phyloP scores from a whole-genome alignment of 345 rosid species.

The Corchorus capsularis region DNA sequence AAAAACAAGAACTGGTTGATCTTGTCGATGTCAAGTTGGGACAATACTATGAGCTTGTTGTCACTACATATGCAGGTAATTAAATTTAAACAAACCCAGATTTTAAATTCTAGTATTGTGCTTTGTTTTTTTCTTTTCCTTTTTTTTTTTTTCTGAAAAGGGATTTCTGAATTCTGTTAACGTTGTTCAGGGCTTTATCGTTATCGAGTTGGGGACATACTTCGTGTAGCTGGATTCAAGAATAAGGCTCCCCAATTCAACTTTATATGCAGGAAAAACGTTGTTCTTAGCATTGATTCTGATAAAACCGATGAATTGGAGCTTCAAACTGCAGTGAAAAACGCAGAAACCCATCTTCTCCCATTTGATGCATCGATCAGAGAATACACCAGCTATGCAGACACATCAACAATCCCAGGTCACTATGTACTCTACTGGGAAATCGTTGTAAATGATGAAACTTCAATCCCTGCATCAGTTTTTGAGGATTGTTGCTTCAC shows the following conservation, averaged over 20 bases:
- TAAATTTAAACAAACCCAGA: not conserved
- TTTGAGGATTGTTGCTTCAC: conserved; percentile 54
- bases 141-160: conserved; percentile 11
- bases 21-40: conserved; percentile 55
- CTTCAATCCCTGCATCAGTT: conserved; percentile 46
- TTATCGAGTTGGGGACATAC: conserved; percentile 61
- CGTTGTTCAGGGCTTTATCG: conserved; percentile 45
- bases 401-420: conserved; percentile 45
- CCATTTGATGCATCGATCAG: conserved; percentile 43
- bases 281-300: conserved; percentile 51
- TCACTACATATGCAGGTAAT: conserved; percentile 59
- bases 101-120: not conserved
- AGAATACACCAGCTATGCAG: conserved; percentile 56
- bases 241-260: conserved; percentile 58
- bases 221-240: conserved; percentile 56
- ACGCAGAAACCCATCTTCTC: conserved; percentile 41
- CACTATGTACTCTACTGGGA: conserved; percentile 57
- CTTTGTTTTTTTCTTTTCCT: no score
- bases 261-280: conserved; percentile 56
- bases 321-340: conserved; percentile 51
- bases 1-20: conserved; percentile 38
- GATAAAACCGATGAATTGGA: conserved; percentile 62
- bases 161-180: conserved; percentile 11
- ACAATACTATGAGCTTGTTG: conserved; percentile 57
- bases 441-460: conserved; percentile 33